These are phyloP conservation scores for Xylaria venustula DNA, from an alignment of 495 filamentous ascomycete genomes.

Conservation along the genomic window DNA sequence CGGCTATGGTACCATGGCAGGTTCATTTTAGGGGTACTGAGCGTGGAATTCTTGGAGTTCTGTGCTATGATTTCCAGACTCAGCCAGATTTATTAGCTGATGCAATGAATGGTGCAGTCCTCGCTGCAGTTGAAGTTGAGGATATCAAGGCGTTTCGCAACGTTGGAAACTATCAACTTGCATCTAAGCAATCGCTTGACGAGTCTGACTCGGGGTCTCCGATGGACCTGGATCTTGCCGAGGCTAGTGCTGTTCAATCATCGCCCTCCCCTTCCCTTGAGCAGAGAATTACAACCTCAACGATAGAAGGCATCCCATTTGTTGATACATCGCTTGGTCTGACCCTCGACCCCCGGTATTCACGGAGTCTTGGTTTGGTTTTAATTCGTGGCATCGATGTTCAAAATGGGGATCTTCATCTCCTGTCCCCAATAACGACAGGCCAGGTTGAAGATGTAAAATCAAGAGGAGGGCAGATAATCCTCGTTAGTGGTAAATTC, in stretches of 20 bases:
- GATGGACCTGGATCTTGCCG: slow-evolving; percentile 4
- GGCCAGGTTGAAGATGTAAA: slow-evolving; percentile 28
- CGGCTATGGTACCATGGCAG: slow-evolving; percentile 37
- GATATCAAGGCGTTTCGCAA: slow-evolving; percentile 31
- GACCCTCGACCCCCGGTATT: slow-evolving; percentile 45
- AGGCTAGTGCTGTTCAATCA: neutral
- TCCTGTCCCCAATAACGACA: slow-evolving; percentile 49
- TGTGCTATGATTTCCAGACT: slow-evolving; percentile 49
- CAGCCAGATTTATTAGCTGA: slow-evolving; percentile 37
- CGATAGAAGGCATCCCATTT: slow-evolving; percentile 38
- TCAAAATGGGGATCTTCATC: slow-evolving; percentile 42
- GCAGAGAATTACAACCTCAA: slow-evolving; percentile 8
- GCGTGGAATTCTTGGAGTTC: slow-evolving; percentile 37
- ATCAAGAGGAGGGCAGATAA: slow-evolving; percentile 36
- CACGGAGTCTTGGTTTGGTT: slow-evolving; percentile 47
- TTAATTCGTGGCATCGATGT: slow-evolving; percentile 56
- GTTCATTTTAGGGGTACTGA: slow-evolving; percentile 35
- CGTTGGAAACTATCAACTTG: neutral
- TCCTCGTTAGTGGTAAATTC: slow-evolving; percentile 57
- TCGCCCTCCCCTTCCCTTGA: slow-evolving; percentile 7
- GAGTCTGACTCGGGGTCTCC: slow-evolving; percentile 15
- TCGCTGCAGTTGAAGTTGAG: slow-evolving; percentile 41
- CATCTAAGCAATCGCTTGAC: neutral
- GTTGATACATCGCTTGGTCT: slow-evolving; percentile 38
- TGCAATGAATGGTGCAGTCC: slow-evolving; percentile 44